Conservation (phyloP, 2,329 filamentous ascomycete genomes). For the Plenodomus lindquistii region DNA sequence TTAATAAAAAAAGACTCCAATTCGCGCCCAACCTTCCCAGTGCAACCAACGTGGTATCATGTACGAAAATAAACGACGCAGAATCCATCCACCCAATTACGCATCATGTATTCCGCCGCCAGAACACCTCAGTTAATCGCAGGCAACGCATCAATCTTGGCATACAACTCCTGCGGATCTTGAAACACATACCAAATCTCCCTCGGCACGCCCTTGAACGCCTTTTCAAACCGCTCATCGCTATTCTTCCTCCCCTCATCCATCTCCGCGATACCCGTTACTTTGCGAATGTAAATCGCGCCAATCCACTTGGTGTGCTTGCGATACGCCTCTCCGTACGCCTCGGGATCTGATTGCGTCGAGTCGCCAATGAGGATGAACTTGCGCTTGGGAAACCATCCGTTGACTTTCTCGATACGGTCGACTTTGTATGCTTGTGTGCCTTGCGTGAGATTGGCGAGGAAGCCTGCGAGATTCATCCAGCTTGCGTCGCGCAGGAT, state of each 20-base stretch:
- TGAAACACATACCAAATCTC: constrained; percentile 82
- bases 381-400: constrained; percentile 76
- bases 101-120: not conserved
- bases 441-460: constrained; percentile 76
- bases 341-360: constrained; percentile 88
- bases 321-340: constrained; percentile 78
- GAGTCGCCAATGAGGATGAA: constrained; percentile 88
- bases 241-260: constrained; percentile 70
- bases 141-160: constrained; percentile 40
- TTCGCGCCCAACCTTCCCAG: too few species aligned
- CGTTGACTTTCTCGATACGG: constrained; percentile 75
- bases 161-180: constrained; percentile 67
- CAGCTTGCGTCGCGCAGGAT: constrained; percentile 84
- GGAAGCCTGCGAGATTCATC: constrained; percentile 79
- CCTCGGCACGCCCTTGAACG: constrained; percentile 74
- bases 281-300: constrained; percentile 83
- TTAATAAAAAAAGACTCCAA: too few species aligned
- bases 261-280: constrained; percentile 74
- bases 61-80: not conserved
- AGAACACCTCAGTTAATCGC: constrained; percentile 12
- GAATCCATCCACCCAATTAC: not conserved
- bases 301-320: constrained; percentile 75
- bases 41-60: not conserved
- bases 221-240: constrained; percentile 76
- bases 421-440: constrained; percentile 86